Conservation (phyloP, 2,329 filamentous ascomycete genomes). For the Rasamsonia emersonii region DNA sequence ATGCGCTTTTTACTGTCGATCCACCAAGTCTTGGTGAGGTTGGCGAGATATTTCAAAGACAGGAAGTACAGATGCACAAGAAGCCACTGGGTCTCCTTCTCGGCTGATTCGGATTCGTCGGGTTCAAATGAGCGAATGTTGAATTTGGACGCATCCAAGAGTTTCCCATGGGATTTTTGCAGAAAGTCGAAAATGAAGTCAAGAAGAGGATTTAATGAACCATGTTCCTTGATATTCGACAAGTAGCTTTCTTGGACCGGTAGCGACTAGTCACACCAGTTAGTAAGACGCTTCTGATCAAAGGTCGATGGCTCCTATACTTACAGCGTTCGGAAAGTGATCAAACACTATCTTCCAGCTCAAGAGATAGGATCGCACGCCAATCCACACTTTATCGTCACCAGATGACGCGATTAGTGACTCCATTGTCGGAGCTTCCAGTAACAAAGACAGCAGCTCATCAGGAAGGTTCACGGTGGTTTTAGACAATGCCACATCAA, state of each 20-base stretch:
- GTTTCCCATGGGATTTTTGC: slow-evolving; percentile 64
- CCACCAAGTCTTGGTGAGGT: slow-evolving; percentile 76
- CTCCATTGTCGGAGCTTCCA: slow-evolving; percentile 67
- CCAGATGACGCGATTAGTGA: slow-evolving; percentile 57
- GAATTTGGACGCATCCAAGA: slow-evolving; percentile 62
- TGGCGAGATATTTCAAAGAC: slow-evolving; percentile 65
- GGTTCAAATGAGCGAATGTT: slow-evolving; percentile 56
- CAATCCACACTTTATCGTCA: slow-evolving; percentile 55
- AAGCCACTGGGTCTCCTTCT: slow-evolving; percentile 73
- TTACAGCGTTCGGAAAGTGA: slow-evolving; percentile 61
- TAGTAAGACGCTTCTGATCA: slow-evolving; percentile 12
- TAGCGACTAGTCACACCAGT: slow-evolving; percentile 47
- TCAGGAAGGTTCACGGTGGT: slow-evolving; percentile 62
- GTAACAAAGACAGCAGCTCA: slow-evolving; percentile 73
- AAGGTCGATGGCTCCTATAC: slow-evolving; percentile 11
- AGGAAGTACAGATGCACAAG: slow-evolving; percentile 81
- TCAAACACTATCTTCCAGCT: slow-evolving; percentile 89
- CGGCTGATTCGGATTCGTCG: slow-evolving; percentile 55
- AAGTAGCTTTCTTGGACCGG: slow-evolving; percentile 76
- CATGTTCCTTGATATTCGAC: slow-evolving; percentile 65
- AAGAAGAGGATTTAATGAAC: slow-evolving; percentile 60
- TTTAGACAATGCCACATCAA: slow-evolving; percentile 56
- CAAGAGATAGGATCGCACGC: slow-evolving; percentile 70
- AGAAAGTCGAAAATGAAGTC: slow-evolving; percentile 78
- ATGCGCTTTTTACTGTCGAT: slow-evolving; percentile 68